These are phyloP conservation scores for Penicillium samsonianum DNA, from an alignment of 495 filamentous ascomycete genomes.

Conservation along the genomic window DNA sequence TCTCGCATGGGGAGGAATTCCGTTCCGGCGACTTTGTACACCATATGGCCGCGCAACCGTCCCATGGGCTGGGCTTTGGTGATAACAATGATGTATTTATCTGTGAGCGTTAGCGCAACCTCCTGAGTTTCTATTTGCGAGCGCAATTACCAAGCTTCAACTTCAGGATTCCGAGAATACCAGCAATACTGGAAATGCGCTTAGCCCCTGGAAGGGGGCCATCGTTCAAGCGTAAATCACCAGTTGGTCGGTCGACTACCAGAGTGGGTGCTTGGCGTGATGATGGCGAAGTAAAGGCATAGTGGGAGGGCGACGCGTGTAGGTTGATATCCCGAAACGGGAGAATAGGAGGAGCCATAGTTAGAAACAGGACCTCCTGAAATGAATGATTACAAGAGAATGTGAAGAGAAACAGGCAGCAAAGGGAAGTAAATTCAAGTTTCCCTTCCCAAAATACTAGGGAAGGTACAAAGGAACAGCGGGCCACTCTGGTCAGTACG, in stretches of 20 bases:
- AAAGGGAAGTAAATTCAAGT: conserved; percentile 10
- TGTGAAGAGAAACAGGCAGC: conserved; percentile 8
- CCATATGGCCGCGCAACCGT: conserved; percentile 84
- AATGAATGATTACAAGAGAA: conserved; percentile 9
- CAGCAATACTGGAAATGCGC: conserved; percentile 88
- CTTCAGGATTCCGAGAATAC: conserved; percentile 89
- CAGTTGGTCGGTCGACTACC: conserved; percentile 88
- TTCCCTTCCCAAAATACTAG: background rate
- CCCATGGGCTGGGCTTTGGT: conserved; percentile 92
- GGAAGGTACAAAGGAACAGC: conserved; percentile 19
- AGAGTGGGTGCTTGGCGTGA: conserved; percentile 84
- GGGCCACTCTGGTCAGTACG: conserved; percentile 22
- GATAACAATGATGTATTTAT: conserved; percentile 96
- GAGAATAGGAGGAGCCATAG: conserved; percentile 60
- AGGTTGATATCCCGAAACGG: conserved; percentile 97
- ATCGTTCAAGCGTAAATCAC: conserved; percentile 83
- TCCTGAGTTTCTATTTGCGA: background rate
- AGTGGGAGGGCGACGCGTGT: conserved; percentile 84
- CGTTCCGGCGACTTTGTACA: conserved; percentile 88
- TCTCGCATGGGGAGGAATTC: conserved; percentile 95
- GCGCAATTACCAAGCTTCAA: conserved; percentile 73
- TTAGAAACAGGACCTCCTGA: conserved; percentile 12
- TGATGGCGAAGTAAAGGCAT: conserved; percentile 95
- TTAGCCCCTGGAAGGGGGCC: conserved; percentile 70
- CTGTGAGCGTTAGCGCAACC: conserved; percentile 46